Base-by-base conservation (phyloP, 306 rosid species). In the Dryas octopetala region DNA sequence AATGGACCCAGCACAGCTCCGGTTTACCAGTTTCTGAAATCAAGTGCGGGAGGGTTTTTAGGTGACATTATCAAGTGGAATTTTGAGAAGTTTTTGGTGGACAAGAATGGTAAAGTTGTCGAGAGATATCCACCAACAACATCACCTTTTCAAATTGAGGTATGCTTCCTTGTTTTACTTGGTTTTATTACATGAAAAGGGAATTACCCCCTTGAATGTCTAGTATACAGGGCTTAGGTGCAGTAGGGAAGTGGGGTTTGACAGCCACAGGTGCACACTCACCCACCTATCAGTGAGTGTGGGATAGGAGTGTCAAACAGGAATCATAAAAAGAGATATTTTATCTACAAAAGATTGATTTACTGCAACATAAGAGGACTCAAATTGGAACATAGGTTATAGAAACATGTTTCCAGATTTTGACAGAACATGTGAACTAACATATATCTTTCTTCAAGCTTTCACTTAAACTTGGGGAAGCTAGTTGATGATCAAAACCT, bases 131-230 rank as follows among this genome's bases (percentile, higher is more conserved):
- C 89, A 11, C 96, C 99, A 41, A 95, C 99, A 41, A 95, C 99
- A 38, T 90, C 97, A 8, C 99, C 98, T 50, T 92, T 92, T 78
- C 99, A 96, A 76, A 92, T 96, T 78, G 99, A 96, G 99, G 99
- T 96, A 82, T 89, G 74, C 47, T 72, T 64, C 14, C 4, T 63
- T 47, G 43, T 32, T 47, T 6, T 17, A 17, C 53, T 26, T 4
- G 61, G 69, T 59, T 58, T 26, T 58, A 19, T 58, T 9, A 58
- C 23, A 32, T 32, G 38, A 32, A 32, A 32, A 32, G 38, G 38
- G 2, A 32, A 32, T 32, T 32, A 32, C 38, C 38, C 38, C 2
- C 38, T 2, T 32, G 38, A 2, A 32, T 32, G 38, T 32, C 38
- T 1, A 28, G 38, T 28, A 32, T 32, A 32, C 38, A 32, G 38